Evolutionary conservation across 2,329 filamentous ascomycete species (phyloP), one percentile per base, ranked within the genome.

Genomic region (Trichoderma guizhouense): DNA sequence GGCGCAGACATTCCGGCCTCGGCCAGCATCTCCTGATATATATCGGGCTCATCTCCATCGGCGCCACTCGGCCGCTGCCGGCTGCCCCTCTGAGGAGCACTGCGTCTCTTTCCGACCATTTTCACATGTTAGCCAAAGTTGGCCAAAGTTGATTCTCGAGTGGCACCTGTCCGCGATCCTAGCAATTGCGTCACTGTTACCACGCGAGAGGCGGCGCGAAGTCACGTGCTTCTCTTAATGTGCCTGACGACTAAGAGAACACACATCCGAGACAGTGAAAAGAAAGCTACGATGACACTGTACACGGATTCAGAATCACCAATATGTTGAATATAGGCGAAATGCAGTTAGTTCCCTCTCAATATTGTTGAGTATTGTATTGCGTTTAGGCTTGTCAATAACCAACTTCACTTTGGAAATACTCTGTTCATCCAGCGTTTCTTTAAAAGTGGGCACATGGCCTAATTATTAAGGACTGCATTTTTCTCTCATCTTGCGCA

Each of bases 21-120:
- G 14, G 78, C 78, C 39, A 87, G 81, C 85, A 87, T 85, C 73
- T 86, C 82, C 55, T 78, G 80, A 75, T 87, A 87, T 39, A 87
- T 81, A 32, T 83, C 79, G 26, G 82, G 81, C 11, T 76, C 78
- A n/a, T 74, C 76, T 21, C 75, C 72, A 30, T 57, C 72, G 9
- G 74, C 72, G 8, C 66, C 71, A 8, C 69, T 73, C 53, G 65
- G 74, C 43, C 57, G 68, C 24, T 73, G 71, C 26, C 75, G 74
- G 69, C 68, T 74, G 57, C 74, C 77, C 28, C 75, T 76, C 69
- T 74, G 76, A 53, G 76, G 74, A 36, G 71, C 77, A 65, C 66
- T 76, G 62, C 77, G 77, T 73, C 76, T 82, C 71, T 72, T 77
- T 73, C 78, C 77, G 65, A 76, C 79, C 81, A 82, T 82, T 14